Evolutionary conservation across 192 early-diverging fungal species (phyloP).

Genomic region (Spizellomyces sp.): DNA sequence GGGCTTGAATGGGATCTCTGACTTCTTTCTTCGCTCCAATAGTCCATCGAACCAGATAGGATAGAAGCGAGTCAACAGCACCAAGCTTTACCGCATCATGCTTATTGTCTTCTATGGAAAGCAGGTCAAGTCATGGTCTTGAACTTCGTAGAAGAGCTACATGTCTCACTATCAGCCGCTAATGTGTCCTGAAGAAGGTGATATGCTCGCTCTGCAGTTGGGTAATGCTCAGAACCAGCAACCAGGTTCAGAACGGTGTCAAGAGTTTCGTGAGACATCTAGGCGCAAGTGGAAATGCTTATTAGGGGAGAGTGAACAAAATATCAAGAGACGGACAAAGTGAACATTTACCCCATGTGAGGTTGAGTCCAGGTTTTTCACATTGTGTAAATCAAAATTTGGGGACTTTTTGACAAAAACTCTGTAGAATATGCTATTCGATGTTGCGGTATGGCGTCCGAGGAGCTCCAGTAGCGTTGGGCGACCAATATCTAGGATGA

Average conservation of each 20-base stretch:
- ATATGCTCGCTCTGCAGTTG: slow-evolving; percentile 16
- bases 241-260: slow-evolving; percentile 22
- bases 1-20: background rate
- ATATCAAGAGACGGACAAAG: too few species aligned
- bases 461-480: slow-evolving; percentile 17
- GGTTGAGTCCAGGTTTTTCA: background rate
- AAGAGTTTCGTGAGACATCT: slow-evolving; percentile 1
- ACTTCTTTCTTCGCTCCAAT: background rate
- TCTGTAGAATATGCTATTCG: background rate
- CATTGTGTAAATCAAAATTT: background rate
- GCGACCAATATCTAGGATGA: slow-evolving; percentile 13
- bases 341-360: too few species aligned
- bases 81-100: slow-evolving; percentile 1
- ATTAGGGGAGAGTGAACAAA: too few species aligned
- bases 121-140: background rate
- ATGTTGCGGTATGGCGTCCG: background rate
- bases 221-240: slow-evolving; percentile 15
- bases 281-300: background rate
- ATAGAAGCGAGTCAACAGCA: slow-evolving; percentile 12
- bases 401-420: slow-evolving; percentile 10
- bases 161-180: background rate
- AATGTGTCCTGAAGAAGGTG: slow-evolving; percentile 7
- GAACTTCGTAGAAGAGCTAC: background rate
- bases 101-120: background rate
- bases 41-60: slow-evolving; percentile 17